Evolutionary conservation across 2,329 filamentous ascomycete species (phyloP).

Genomic region (Neurospora sp.): DNA sequence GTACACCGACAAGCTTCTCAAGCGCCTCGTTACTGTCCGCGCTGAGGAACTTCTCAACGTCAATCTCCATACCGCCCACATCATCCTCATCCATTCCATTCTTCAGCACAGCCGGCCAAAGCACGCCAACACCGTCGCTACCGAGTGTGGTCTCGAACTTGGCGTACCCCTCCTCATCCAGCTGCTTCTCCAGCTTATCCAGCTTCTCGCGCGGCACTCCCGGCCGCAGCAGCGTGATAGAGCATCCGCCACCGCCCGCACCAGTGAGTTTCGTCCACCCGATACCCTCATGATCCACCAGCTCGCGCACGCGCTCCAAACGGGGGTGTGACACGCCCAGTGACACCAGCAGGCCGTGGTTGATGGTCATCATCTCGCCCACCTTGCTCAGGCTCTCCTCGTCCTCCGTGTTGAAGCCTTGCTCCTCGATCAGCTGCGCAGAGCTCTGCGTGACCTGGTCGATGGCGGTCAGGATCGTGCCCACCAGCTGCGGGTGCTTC

Average conservation of each 20-base stretch:
- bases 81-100: constrained; percentile 71
- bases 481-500: constrained; percentile 65
- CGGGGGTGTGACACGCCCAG: constrained; percentile 91
- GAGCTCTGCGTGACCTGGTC: constrained; percentile 57
- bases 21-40: constrained; percentile 78
- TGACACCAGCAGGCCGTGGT: constrained; percentile 84
- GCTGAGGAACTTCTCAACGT: constrained; percentile 71
- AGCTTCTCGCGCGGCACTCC: constrained; percentile 47
- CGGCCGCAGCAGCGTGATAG: constrained; percentile 78
- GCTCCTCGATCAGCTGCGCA: constrained; percentile 42
- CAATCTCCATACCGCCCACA: constrained; percentile 83
- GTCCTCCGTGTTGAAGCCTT: constrained; percentile 57
- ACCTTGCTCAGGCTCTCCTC: constrained; percentile 58
- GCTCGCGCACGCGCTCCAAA: constrained; percentile 80
- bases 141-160: constrained; percentile 85
- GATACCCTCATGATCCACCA: constrained; percentile 79
- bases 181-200: constrained; percentile 50
- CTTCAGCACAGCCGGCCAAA: constrained; percentile 85
- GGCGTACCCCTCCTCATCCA: constrained; percentile 64
- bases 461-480: constrained; percentile 74
- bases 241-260: constrained; percentile 89
- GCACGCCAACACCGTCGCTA: constrained; percentile 84
- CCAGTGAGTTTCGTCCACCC: constrained; percentile 98
- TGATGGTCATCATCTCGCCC: constrained; percentile 84
- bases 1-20: constrained; percentile 76